Evolutionary conservation across 495 filamentous ascomycete genomes (phyloP).

Genomic region (Podospora didyma): DNA sequence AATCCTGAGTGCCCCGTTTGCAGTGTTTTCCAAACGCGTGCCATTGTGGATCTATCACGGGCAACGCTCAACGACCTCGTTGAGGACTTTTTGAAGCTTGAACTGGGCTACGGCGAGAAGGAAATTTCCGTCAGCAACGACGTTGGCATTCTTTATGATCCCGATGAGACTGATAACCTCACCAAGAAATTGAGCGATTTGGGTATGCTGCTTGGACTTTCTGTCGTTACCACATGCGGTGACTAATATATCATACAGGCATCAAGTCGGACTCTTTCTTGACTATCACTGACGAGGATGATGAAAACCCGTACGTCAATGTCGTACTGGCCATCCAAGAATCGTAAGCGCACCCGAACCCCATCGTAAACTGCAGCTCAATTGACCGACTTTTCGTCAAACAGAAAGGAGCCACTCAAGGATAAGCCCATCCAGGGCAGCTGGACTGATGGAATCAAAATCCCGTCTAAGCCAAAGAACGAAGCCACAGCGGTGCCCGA

Average conservation of each 20-base stretch:
- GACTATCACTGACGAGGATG: slow-evolving; percentile 80
- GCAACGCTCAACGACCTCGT: slow-evolving; percentile 83
- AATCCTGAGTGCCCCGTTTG: slow-evolving; percentile 81
- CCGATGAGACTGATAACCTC: slow-evolving; percentile 83
- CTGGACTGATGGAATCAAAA: slow-evolving; percentile 28
- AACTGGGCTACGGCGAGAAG: slow-evolving; percentile 74
- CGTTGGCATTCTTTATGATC: slow-evolving; percentile 75
- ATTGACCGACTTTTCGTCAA: neutral
- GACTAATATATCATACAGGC: slow-evolving; percentile 28
- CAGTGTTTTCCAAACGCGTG: slow-evolving; percentile 61
- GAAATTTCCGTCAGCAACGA: slow-evolving; percentile 76
- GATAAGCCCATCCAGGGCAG: slow-evolving; percentile 39
- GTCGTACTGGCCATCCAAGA: slow-evolving; percentile 64
- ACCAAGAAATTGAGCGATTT: slow-evolving; percentile 73
- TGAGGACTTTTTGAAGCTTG: slow-evolving; percentile 59
- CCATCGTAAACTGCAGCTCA: slow-evolving; percentile 1
- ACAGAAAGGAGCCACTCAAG: slow-evolving; percentile 30
- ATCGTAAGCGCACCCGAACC: slow-evolving; percentile 33
- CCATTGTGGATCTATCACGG: slow-evolving; percentile 64
- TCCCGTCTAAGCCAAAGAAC: slow-evolving; percentile 45
- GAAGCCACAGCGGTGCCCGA: slow-evolving; percentile 18
- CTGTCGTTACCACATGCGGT: neutral
- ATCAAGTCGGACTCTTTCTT: slow-evolving; percentile 68
- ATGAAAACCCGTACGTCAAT: slow-evolving; percentile 77
- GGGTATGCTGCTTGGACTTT: slow-evolving; percentile 43